A percentile compares a stretch with the other conserved stretches of the same genome.
Conservation (phyloP, 148 eudicot species). For the Arctostaphylos glauca region DNA sequence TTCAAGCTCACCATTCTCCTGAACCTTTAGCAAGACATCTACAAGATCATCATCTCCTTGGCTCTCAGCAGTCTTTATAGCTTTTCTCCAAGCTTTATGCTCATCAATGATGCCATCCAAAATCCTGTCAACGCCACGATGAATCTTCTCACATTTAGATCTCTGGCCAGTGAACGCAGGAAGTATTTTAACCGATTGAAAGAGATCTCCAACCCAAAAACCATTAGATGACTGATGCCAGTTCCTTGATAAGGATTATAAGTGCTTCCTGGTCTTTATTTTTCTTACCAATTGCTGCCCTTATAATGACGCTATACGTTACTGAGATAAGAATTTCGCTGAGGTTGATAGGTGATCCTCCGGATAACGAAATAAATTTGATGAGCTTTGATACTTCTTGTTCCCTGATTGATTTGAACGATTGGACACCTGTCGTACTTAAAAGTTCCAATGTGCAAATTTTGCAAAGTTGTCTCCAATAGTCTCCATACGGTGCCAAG, state of each 20-base stretch:
- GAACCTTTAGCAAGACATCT: no score
- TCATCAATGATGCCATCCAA: no score
- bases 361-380: neutral
- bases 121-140: no score
- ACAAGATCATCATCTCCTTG: no score
- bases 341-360: no score
- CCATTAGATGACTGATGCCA: constrained; percentile 8
- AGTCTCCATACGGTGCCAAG: constrained; percentile 24
- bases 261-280: constrained; percentile 15
- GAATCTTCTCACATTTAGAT: no score
- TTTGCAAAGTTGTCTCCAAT: constrained; percentile 18
- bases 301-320: constrained; percentile 9
- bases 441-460: neutral
- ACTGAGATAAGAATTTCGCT: neutral
- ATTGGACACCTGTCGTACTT: constrained; percentile 24
- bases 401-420: constrained; percentile 24
- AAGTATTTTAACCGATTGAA: no score
- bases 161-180: no score
- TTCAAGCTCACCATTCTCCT: no score
- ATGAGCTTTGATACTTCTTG: constrained; percentile 18
- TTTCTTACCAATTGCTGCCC: constrained; percentile 27
- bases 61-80: no score
- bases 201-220: constrained; percentile 22
- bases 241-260: constrained; percentile 1
- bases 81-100: no score